A percentile compares a stretch with the other conserved stretches of the same genome.
These are phyloP conservation scores for Tillandsia fasciculata DNA, from an alignment of 176 grass and related monocot species.

Conservation along the genomic window DNA sequence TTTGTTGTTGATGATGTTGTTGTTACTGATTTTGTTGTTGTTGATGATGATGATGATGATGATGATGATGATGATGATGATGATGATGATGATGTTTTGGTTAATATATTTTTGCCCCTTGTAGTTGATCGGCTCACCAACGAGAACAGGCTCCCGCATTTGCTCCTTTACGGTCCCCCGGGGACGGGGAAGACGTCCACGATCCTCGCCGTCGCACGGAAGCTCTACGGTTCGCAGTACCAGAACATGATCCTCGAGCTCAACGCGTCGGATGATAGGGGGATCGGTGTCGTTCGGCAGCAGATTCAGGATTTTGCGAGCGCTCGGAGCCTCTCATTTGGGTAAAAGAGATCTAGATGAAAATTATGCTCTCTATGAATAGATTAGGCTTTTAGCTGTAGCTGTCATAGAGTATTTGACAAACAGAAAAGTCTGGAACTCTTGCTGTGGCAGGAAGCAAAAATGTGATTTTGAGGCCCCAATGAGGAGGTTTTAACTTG, in stretches of 20 bases:
- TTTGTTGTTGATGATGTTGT: neutral
- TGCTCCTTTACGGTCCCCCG: constrained; percentile 82
- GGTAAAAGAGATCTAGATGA: constrained; percentile 25
- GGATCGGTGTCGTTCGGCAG: constrained; percentile 89
- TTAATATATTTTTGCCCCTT: neutral
- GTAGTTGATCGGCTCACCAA: constrained; percentile 79
- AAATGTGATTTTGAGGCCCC: too few relatives aligned
- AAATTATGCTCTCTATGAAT: neutral
- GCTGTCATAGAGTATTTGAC: too few relatives aligned
- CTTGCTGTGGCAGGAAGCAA: too few relatives aligned
- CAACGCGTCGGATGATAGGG: constrained; percentile 84
- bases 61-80: too few relatives aligned
- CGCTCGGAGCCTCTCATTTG: constrained; percentile 72
- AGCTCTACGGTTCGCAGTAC: constrained; percentile 84
- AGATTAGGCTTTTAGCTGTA: too few relatives aligned
- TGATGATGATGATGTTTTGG: too few relatives aligned
- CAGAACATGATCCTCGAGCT: constrained; percentile 97
- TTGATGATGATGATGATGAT: too few relatives aligned
- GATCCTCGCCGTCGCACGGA: constrained; percentile 84
- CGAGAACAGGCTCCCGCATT: constrained; percentile 81
- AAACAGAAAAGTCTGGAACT: too few relatives aligned
- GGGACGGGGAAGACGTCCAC: constrained; percentile 93
- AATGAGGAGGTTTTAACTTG: too few relatives aligned
- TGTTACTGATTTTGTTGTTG: constrained; percentile 4
- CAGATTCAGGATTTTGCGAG: constrained; percentile 93